A percentile compares a stretch with the other conserved stretches of the same genome.
phyloP scores from a whole-genome alignment of 148 eudicot species.

The Fagopyrum homotropicum region DNA sequence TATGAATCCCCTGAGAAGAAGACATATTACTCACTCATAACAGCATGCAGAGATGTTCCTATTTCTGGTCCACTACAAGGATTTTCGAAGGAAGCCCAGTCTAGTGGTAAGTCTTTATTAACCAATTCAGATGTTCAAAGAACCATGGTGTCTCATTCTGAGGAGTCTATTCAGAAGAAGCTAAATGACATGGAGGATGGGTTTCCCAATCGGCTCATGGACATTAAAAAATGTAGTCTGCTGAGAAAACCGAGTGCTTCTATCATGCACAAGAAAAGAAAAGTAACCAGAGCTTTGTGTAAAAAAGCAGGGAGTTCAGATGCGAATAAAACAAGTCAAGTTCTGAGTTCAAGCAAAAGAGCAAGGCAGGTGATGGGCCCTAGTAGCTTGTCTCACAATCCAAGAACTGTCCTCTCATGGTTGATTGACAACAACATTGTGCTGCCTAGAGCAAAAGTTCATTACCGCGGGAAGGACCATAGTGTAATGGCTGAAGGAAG shows the following conservation, averaged over 20 bases:
- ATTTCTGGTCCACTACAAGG: constrained; percentile 13
- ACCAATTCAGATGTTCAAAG: constrained; percentile 5
- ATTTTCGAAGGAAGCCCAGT: constrained; percentile 14
- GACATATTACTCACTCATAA: constrained; percentile 34
- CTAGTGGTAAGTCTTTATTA: constrained; percentile 12
- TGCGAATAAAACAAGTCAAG: constrained; percentile 21
- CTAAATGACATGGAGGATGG: not conserved
- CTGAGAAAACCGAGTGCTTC: constrained; percentile 11
- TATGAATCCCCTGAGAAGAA: constrained; percentile 40
- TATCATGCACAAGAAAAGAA: constrained; percentile 26
- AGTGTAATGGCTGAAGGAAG: constrained; percentile 69
- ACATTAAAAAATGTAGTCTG: not conserved
- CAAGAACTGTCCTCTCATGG: constrained; percentile 79
- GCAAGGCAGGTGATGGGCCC: constrained; percentile 28
- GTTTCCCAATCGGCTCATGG: not conserved
- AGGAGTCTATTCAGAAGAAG: not conserved
- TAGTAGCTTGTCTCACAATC: constrained; percentile 34
- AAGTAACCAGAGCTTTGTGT: constrained; percentile 14
- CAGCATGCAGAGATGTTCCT: constrained; percentile 37
- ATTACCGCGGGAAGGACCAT: constrained; percentile 63
- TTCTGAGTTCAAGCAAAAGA: constrained; percentile 53
- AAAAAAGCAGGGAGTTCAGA: constrained; percentile 20
- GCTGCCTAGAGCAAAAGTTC: constrained; percentile 62
- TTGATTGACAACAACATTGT: constrained; percentile 69
- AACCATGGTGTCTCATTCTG: constrained; percentile 1